Evolutionary conservation across 1,284 basidiomycete genomes (phyloP).

Genomic region (Sphaerobolus stellatus): DNA sequence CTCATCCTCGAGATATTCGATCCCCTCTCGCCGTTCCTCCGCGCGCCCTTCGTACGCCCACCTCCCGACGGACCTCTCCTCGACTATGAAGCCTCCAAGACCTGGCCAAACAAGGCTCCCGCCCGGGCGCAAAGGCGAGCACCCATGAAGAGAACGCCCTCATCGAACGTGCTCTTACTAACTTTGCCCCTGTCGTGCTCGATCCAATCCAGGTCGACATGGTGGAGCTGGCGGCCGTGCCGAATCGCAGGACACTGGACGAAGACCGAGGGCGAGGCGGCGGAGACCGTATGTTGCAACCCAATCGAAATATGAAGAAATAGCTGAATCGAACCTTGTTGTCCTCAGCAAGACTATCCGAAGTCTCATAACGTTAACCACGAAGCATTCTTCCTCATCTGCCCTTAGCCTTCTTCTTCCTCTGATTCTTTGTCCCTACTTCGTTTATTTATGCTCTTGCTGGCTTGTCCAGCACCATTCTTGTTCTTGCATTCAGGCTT

Average conservation of each 20-base stretch:
- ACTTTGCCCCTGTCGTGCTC: constrained; percentile 64
- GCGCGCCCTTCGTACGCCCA: constrained; percentile 64
- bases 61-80: constrained; percentile 49
- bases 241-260: constrained; percentile 61
- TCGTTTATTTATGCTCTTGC: too few relatives aligned
- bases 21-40: constrained; percentile 54
- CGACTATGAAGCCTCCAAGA: constrained; percentile 51
- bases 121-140: constrained; percentile 43
- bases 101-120: constrained; percentile 51
- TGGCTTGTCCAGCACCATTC: too few relatives aligned
- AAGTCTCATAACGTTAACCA: too few relatives aligned
- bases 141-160: constrained; percentile 32
- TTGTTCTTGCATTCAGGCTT: too few relatives aligned
- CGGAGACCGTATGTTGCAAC: constrained; percentile 19
- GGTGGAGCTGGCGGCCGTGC: constrained; percentile 51
- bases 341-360: too few relatives aligned
- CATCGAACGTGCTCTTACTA: constrained; percentile 44
- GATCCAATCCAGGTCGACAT: constrained; percentile 66
- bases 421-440: too few relatives aligned
- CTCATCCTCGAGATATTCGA: constrained; percentile 54
- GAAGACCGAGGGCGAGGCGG: too few relatives aligned
- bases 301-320: constrained; percentile 24
- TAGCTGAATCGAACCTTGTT: too few relatives aligned
- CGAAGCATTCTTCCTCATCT: too few relatives aligned
- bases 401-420: too few relatives aligned